Base-by-base conservation (phyloP, 179 eudicot genomes). In the Sideroxylon spinosum region DNA sequence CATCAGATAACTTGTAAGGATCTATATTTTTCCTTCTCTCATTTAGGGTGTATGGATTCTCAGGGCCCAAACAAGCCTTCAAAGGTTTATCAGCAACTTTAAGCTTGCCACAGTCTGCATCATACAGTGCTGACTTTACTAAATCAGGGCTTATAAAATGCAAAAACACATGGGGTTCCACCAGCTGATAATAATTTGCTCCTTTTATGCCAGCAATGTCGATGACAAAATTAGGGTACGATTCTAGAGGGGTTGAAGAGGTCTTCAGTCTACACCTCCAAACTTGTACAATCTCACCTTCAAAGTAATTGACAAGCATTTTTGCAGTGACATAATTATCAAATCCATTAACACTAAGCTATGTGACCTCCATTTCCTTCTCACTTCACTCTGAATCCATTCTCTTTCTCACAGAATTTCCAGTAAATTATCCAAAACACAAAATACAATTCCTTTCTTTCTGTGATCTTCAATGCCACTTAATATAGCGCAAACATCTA, bases 211-310 rank as follows among this genome's bases (percentile, higher is more conserved):
- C 76, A 68, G 76, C 70, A 59, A 73, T 49, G 29, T 76, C 86
- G 37, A 79, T 55, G 7, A 17, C 74, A 59, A 81, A 93, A 56
- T 86, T 81, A 0, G 98, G 98, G 59, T 84, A 86, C 0, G 95
- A 86, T 2, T 90, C 97, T 0, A 81, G 86, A 60, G 98, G 97
- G 50, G 97, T 93, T 80, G 97, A 93, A 26, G 98, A 95, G 64
- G 90, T 93, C 87, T 95, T 95, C 78, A 95, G 61, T 73, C 98
- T 84, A 75, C 98, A 95, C 81, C 98, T 93, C 91, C 87, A 93
- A 6, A 91, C 95, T 26, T 73, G 63, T 56, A 92, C 97, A 50
- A 86, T 32, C 2, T 88, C 77, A 12, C 82, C 82, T 81, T 93
- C 93, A 53, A 95, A 81, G 86, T 83, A 89, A 7, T 88, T 87